These are phyloP conservation scores for Microdochium trichocladiopsis DNA, from an alignment of 2,329 filamentous ascomycete genomes.

Conservation along the genomic window DNA sequence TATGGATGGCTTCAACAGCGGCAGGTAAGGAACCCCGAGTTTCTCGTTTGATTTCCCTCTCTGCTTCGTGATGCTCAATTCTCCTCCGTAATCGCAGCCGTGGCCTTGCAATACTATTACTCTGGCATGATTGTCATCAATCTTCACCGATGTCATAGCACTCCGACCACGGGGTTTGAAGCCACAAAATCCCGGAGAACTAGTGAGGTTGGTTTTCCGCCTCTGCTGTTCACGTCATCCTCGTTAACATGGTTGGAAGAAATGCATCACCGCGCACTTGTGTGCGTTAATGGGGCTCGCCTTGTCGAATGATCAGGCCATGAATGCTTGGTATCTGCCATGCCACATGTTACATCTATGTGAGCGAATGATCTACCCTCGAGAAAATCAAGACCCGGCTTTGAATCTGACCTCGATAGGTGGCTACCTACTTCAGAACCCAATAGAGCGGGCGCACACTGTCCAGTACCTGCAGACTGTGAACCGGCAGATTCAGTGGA, in stretches of 20 bases:
- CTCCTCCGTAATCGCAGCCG: conserved; percentile 12
- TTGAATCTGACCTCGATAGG: too few species aligned
- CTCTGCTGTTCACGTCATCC: neutral
- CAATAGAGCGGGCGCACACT: neutral
- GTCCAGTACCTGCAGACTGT: neutral
- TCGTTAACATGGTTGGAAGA: neutral
- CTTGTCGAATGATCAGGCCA: conserved; percentile 9
- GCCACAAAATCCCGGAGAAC: conserved; percentile 3
- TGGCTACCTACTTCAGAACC: neutral
- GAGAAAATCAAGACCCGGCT: too few species aligned
- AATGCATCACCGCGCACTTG: conserved; percentile 4
- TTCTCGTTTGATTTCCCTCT: too few species aligned
- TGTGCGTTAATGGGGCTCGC: conserved; percentile 12
- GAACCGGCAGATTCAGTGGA: neutral
- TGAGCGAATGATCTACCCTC: conserved; percentile 2
- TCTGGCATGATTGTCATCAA: conserved; percentile 10
- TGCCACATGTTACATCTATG: conserved; percentile 13
- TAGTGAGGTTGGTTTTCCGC: conserved; percentile 2
- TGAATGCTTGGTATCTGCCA: conserved; percentile 12
- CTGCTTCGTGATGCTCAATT: neutral
- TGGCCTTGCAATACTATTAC: conserved; percentile 29
- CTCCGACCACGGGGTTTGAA: conserved; percentile 3
- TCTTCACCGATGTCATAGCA: conserved; percentile 7
- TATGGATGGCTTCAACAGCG: conserved; percentile 24
- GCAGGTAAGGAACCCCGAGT: conserved; percentile 15